phyloP scores from a whole-genome alignment of 371 early-diverging fungal species.

The Parasitella parasitica region DNA sequence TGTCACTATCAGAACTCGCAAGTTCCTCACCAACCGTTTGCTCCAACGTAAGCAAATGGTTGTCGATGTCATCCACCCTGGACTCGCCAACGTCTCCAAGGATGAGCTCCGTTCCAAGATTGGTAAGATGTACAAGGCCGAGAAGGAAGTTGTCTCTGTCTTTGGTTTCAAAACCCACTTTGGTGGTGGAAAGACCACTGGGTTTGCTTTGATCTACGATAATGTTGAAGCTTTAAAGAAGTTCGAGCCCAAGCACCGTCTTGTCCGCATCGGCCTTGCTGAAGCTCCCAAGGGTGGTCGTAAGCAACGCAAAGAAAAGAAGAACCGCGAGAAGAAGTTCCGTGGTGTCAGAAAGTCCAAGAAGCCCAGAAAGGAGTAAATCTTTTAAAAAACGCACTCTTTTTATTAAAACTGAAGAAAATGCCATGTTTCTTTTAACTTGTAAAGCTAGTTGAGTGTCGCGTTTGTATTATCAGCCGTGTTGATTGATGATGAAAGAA shows the following conservation, averaged over 20 bases:
- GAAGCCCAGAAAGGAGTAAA: slow-evolving; percentile 35
- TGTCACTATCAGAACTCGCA: slow-evolving; percentile 97
- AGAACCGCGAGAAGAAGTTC: slow-evolving; percentile 99
- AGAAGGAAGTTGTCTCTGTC: slow-evolving; percentile 87
- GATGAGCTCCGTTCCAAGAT: slow-evolving; percentile 94
- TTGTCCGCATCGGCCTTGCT: slow-evolving; percentile 82
- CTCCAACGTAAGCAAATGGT: slow-evolving; percentile 98
- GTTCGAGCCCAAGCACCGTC: slow-evolving; percentile 98
- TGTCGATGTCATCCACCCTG: slow-evolving; percentile 96
- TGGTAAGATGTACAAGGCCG: slow-evolving; percentile 95
- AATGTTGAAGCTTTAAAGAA: slow-evolving; percentile 93
- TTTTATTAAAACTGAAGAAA: background rate
- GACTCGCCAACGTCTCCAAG: slow-evolving; percentile 90
- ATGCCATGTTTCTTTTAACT: background rate
- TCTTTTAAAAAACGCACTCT: background rate
- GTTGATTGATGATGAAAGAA: background rate
- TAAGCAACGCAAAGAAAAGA: slow-evolving; percentile 98
- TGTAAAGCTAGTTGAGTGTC: background rate
- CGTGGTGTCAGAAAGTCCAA: slow-evolving; percentile 96
- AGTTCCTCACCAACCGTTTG: slow-evolving; percentile 98
- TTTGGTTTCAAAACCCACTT: slow-evolving; percentile 96
- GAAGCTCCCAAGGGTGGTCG: slow-evolving; percentile 82
- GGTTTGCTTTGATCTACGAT: slow-evolving; percentile 98
- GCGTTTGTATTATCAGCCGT: background rate
- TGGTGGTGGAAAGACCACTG: slow-evolving; percentile 98